Base-by-base conservation (phyloP, 441 rosid species). In the Corymbia calophylla region DNA sequence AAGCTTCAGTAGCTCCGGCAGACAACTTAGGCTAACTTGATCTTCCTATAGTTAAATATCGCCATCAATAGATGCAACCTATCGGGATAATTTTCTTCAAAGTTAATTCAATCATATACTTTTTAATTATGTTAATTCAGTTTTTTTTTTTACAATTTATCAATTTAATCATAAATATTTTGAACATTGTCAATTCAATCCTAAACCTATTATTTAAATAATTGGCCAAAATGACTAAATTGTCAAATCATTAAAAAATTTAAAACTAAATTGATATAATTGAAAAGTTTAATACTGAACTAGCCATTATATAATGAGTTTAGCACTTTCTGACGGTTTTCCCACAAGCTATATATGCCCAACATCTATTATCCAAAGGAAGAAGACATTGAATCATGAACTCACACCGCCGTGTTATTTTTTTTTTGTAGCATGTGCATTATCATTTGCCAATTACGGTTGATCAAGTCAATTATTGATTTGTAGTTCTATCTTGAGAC, bases 231-330 rank as follows among this genome's bases (percentile, higher is more conserved):
- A 58, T 0, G n/a, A 58, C 1, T 58, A 58, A 23, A 58, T 58
- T 4, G n/a, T 9, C 3, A 25, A 1, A 25, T 25, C 0, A 0
- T 9, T 0, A 58, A 58, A 58, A 58, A 58, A 2, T 25, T 58
- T 58, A 58, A 0, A 0, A 58, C 29, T 58, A 4, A 58, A 58
- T 58, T 10, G 3, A 58, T 3, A 58, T 10, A 25, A 58, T 58
- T 58, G 14, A 58, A 58, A 58, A 0, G 11, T 23, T 58, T 10
- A 25, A 58, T 3, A 58, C 1, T 58, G 0, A 25, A 58, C 25
- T 25, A 58, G 0, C 0, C 0, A 1, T 4, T 0, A 0, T 25
- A 58, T 0, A 58, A 25, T 58, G 5, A 23, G 3, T 25, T 58
- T 25, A 58, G 2, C 1, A 58, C 14, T 58, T 58, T 58, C 25